phyloP scores from a whole-genome alignment of 2,329 filamentous ascomycete species.

The Elsinoe batatas region DNA sequence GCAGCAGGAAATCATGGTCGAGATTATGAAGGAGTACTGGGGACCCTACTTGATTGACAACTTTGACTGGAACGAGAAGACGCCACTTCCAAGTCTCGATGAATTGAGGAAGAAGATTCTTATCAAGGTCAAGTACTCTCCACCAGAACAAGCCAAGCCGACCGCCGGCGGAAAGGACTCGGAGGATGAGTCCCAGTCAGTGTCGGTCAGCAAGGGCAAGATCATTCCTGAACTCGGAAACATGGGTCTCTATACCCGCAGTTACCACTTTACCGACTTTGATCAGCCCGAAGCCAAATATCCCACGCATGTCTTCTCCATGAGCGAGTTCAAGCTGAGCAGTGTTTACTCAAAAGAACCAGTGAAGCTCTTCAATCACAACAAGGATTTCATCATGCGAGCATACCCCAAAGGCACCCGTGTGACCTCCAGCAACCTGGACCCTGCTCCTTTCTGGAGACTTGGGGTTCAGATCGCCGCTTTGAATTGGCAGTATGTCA shows the following conservation, averaged over 20 bases:
- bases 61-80: conserved; percentile 36
- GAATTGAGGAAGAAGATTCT: conserved; percentile 68
- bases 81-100: conserved; percentile 55
- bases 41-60: conserved; percentile 59
- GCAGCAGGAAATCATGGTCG: conserved; percentile 86
- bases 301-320: conserved; percentile 54
- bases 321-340: conserved; percentile 54
- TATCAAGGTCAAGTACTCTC: conserved; percentile 41
- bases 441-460: conserved; percentile 77
- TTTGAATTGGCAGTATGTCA: conserved; percentile 85
- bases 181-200: conserved; percentile 28
- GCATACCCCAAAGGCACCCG: conserved; percentile 78
- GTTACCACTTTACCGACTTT: conserved; percentile 68
- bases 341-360: conserved; percentile 52
- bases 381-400: conserved; percentile 68
- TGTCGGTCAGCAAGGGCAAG: conserved; percentile 39
- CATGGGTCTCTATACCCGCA: conserved; percentile 78
- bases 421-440: conserved; percentile 75
- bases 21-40: conserved; percentile 90
- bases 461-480: conserved; percentile 85
- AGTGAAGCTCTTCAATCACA: conserved; percentile 64
- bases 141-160: conserved; percentile 26
- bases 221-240: conserved; percentile 64
- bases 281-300: conserved; percentile 49
- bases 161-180: conserved; percentile 24